These are phyloP conservation scores for Ettlia oleoabundans DNA, from an alignment of 139 green algal genomes.

Conservation along the genomic window DNA sequence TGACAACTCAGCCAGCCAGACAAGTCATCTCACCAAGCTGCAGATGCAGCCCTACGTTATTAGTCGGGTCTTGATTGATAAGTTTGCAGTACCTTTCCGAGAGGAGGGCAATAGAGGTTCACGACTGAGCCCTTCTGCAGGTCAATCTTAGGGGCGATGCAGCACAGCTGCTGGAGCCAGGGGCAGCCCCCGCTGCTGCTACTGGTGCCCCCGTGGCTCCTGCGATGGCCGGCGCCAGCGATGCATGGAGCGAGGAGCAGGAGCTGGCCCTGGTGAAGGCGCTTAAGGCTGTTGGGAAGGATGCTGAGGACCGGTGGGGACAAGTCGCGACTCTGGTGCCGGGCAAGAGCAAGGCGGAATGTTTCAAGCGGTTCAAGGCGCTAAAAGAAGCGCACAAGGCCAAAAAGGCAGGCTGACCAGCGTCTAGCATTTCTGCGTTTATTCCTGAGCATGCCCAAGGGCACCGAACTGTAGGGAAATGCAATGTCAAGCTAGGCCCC, in stretches of 20 bases:
- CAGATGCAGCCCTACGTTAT: too few relatives aligned
- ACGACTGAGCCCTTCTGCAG: too few relatives aligned
- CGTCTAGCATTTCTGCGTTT: too few relatives aligned
- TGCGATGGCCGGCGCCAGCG: background rate
- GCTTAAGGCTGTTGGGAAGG: conserved; percentile 90
- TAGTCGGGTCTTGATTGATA: too few relatives aligned
- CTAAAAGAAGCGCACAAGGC: conserved; percentile 74
- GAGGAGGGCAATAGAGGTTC: too few relatives aligned
- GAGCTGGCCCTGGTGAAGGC: conserved; percentile 90
- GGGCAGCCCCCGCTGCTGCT: conserved; percentile 16
- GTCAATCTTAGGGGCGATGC: conserved; percentile 27
- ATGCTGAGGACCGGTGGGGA: conserved; percentile 61
- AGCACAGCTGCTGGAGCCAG: background rate
- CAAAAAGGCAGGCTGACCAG: conserved; percentile 65
- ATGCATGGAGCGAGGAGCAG: conserved; percentile 81
- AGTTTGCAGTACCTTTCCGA: too few relatives aligned
- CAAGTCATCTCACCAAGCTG: too few relatives aligned
- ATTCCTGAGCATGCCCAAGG: too few relatives aligned
- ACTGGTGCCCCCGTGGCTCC: conserved; percentile 12
- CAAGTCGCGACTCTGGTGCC: conserved; percentile 73
- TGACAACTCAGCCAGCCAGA: too few relatives aligned
- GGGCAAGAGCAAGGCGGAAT: conserved; percentile 87
- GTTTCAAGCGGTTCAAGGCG: conserved; percentile 91
- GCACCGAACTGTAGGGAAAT: too few relatives aligned
- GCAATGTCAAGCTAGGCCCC: too few relatives aligned